Evolutionary conservation across 331 rosid genomes (phyloP).

Genomic region (Cydonia oblonga): DNA sequence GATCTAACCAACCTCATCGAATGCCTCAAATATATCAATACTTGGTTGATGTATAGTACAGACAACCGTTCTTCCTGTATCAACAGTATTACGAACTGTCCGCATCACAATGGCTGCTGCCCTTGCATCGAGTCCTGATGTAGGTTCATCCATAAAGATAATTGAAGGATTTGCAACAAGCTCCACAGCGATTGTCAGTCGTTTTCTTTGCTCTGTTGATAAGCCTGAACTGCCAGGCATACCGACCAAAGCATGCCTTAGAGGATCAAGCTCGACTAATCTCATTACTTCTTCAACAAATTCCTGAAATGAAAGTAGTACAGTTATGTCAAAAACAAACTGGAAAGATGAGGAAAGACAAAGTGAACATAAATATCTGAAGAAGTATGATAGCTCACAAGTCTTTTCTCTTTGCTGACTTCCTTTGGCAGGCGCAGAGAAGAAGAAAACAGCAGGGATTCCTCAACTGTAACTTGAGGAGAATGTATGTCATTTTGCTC

Average conservation of each 20-base stretch:
- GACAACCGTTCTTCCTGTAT: no score
- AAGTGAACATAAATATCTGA: background rate
- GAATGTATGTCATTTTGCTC: slow-evolving; percentile 94
- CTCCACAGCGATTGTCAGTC: slow-evolving; percentile 79
- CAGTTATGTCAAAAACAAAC: background rate
- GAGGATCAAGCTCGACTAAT: slow-evolving; percentile 64
- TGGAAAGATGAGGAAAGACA: background rate
- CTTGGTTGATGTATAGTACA: slow-evolving; percentile 95
- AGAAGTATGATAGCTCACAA: slow-evolving; percentile 26
- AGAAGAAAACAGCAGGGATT: slow-evolving; percentile 74
- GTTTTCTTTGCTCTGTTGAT: slow-evolving; percentile 84
- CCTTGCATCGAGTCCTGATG: slow-evolving; percentile 92
- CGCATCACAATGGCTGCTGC: slow-evolving; percentile 96
- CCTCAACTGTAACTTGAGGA: slow-evolving; percentile 88
- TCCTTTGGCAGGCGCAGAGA: slow-evolving; percentile 78
- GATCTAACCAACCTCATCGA: slow-evolving; percentile 51
- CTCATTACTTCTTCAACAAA: slow-evolving; percentile 80
- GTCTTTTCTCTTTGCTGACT: slow-evolving; percentile 37
- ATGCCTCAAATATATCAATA: slow-evolving; percentile 84
- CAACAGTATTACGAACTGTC: slow-evolving; percentile 75
- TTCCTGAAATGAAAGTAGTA: slow-evolving; percentile 36
- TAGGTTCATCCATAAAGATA: slow-evolving; percentile 90
- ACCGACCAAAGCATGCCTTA: slow-evolving; percentile 69
- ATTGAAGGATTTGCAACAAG: slow-evolving; percentile 93
- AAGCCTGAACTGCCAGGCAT: slow-evolving; percentile 73